Evolutionary conservation across 805 yeast genomes (phyloP).

Genomic region (Ogataea chonburiensis): DNA sequence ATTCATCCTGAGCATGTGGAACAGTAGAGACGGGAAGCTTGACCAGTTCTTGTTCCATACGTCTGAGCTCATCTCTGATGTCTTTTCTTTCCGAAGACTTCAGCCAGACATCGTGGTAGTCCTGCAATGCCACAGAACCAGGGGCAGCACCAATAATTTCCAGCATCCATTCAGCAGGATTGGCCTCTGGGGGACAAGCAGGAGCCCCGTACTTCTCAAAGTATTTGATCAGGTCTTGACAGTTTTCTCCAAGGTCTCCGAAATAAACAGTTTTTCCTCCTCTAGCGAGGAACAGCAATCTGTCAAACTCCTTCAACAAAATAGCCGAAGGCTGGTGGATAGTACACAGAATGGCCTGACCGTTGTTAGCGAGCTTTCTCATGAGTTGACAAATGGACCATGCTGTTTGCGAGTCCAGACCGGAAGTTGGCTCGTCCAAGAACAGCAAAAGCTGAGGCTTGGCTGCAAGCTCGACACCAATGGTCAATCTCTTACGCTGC

Average conservation of each 20-base stretch:
- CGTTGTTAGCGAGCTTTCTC: constrained; percentile 50
- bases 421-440: constrained; percentile 63
- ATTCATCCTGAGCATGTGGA: constrained; percentile 37
- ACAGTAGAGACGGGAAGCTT: constrained; percentile 34
- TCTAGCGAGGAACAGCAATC: constrained; percentile 62
- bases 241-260: constrained; percentile 67
- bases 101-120: constrained; percentile 76
- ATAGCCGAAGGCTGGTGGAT: constrained; percentile 87
- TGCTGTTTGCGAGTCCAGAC: constrained; percentile 59
- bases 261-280: constrained; percentile 78
- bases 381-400: constrained; percentile 57
- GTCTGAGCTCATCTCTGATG: constrained; percentile 57
- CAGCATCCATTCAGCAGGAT: constrained; percentile 93
- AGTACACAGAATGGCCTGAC: constrained; percentile 62
- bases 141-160: constrained; percentile 84
- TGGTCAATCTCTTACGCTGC: constrained; percentile 52
- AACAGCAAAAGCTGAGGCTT: constrained; percentile 52
- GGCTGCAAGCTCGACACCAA: constrained; percentile 57
- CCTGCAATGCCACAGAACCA: constrained; percentile 70
- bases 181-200: constrained; percentile 65
- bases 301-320: constrained; percentile 73
- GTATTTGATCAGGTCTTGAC: constrained; percentile 53
- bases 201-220: constrained; percentile 67
- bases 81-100: constrained; percentile 60
- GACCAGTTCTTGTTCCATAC: constrained; percentile 61